Evolutionary conservation across 1,284 basidiomycete genomes (phyloP).

Genomic region (Ganoderma multipileum): DNA sequence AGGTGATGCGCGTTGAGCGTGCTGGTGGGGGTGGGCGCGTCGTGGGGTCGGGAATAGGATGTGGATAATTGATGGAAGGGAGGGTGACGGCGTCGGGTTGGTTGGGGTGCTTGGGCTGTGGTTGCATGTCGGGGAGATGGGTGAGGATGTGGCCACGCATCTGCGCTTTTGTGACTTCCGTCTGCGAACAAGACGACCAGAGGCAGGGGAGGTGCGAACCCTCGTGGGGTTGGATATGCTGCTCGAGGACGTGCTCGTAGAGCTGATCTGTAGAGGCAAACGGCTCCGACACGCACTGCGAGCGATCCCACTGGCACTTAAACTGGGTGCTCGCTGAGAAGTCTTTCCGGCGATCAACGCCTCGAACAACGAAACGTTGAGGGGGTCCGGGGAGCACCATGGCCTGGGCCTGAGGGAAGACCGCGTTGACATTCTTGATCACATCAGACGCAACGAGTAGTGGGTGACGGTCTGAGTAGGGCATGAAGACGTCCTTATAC

Average conservation of each 20-base stretch:
- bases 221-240: conserved; percentile 57
- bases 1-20: conserved; percentile 62
- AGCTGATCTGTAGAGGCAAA: conserved; percentile 62
- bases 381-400: conserved; percentile 79
- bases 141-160: conserved; percentile 75
- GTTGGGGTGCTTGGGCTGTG: conserved; percentile 60
- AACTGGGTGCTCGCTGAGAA: conserved; percentile 59
- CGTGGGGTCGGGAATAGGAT: conserved; percentile 68
- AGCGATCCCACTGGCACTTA: conserved; percentile 73
- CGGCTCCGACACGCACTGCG: conserved; percentile 55
- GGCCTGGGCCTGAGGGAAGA: conserved; percentile 82
- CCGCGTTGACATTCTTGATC: conserved; percentile 83
- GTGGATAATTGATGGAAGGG: conserved; percentile 55
- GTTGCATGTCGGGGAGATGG: conserved; percentile 67
- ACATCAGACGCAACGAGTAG: conserved; percentile 84
- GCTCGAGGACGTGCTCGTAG: conserved; percentile 68
- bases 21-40: conserved; percentile 67
- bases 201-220: conserved; percentile 57
- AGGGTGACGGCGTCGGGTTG: conserved; percentile 75
- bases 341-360: conserved; percentile 74
- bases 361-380: conserved; percentile 81
- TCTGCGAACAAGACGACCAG: conserved; percentile 69
- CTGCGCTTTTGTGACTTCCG: conserved; percentile 51
- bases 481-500: conserved; percentile 78
- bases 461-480: conserved; percentile 58